Evolutionary conservation across 2,329 filamentous ascomycete genomes (phyloP), one percentile per base, ranked within the genome.

Genomic region (Calonectria crousiana): DNA sequence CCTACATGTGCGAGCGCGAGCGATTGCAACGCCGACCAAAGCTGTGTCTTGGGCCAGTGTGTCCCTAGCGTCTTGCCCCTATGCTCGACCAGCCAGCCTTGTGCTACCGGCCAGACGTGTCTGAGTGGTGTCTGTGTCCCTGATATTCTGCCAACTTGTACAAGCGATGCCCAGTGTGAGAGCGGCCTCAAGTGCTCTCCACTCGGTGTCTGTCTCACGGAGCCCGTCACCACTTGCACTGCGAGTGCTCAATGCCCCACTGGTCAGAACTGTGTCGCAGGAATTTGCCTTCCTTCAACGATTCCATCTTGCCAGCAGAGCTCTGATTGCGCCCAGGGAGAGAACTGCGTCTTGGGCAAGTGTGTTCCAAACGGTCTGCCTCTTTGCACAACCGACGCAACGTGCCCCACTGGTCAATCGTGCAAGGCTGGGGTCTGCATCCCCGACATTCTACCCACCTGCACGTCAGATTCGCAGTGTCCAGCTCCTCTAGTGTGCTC

Each of bases 371-470:
- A 10, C 6, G 52, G 26, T 6, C 26, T 74, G 8, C 20, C 28
- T 2, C 6, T 26, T 2, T 74, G 72, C 32, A 28, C 47, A 20
- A n/a, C 9, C 3, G 60, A 65, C 30, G 38, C 60, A 20, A 65
- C 70, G 13, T 41, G 30, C 26, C n/a, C 30, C 13, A 20, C 56
- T 20, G 60, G 51, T 6, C 67, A 67, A 52, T 28, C 60, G 13
- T 70, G 67, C 44, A 71, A 38, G 3, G 28, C n/a, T 18, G 67
- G 67, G 1, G 67, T 72, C 9, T 72, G 69, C 41, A 47, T 72
- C 16, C 65, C 70, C 6, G 11, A 51, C 18, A 20, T 56, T 5
- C 18, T 71, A n/a, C 13, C 30, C 0, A 51, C 51, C 4, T 71
- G 69, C 13, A 67, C 51, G 1, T 41, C 14, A 1, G 30, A 65